Base-by-base conservation (phyloP, 495 filamentous ascomycete genomes). In the Daldinia grandis region DNA sequence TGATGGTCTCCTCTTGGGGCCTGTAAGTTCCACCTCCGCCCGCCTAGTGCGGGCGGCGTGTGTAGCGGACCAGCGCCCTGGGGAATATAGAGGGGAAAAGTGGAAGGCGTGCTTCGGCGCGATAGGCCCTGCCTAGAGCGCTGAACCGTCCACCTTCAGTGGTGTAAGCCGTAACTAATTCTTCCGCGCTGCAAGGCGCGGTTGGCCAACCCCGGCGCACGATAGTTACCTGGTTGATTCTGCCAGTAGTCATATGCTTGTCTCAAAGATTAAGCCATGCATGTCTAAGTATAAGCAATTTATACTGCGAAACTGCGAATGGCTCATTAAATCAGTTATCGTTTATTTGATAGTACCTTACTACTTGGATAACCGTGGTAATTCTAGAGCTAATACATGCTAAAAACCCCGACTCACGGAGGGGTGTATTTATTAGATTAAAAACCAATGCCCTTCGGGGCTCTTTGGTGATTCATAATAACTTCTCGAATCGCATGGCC, bases 271-370 rank as follows among this genome's bases (percentile, higher is more conserved):
- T 55, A 55, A 55, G 51, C 51, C 51, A 55, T 55, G 51, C 51
- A 55, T 55, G 51, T 55, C 51, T 55, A 55, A 55, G 51, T 55
- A 55, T 55, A 55, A 55, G 51, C 51, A 55, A 55, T 15, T 54
- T 55, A 55, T 55, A 55, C 51, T 17, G 51, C 51, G 51, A 55
- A 55, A 55, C 51, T 55, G 51, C 51, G 51, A 55, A 55, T 55
- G 51, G 51, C 51, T 55, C 51, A 55, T 55, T 55, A 55, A 35
- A 55, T 55, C 28, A 55, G 51, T 55, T 55, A 55, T 55, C 15
- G 51, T 55, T 55, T 55, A 55, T 55, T 55, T 55, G 51, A 55
- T 55, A 55, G 51, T 55, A 55, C 51, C 51, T 55, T 55, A 55
- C 51, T 55, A 55, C 51, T 35, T 55, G 51, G 51, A 55, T 55